Conservation (phyloP, 192 early-diverging fungal species). For the Funneliformis mosseae region DNA sequence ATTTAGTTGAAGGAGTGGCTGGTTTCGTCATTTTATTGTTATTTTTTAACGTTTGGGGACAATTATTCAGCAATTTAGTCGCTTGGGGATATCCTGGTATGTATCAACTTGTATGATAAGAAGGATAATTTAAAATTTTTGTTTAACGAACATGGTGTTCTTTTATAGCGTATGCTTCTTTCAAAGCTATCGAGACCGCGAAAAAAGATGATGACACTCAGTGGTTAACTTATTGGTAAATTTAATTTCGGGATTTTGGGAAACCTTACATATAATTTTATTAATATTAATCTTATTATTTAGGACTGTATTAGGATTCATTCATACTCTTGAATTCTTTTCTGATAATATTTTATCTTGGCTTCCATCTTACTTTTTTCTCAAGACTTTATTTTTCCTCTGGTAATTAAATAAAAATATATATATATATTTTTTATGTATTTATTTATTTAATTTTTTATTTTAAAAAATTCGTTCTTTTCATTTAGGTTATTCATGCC, state of each 20-base stretch:
- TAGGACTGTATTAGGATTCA: constrained; percentile 83
- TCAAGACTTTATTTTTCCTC: constrained; percentile 86
- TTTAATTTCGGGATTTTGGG: too few relatives aligned
- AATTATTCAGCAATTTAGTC: constrained; percentile 80
- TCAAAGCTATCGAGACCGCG: constrained; percentile 86
- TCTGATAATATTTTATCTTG: constrained; percentile 85
- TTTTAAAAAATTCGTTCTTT: background rate
- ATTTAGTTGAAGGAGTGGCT: constrained; percentile 65
- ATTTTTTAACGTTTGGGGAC: constrained; percentile 86
- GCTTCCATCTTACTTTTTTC: constrained; percentile 92
- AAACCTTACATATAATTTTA: too few relatives aligned
- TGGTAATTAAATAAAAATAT: constrained; percentile 85
- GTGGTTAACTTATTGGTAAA: constrained; percentile 88
- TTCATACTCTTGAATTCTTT: constrained; percentile 89
- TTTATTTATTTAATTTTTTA: constrained; percentile 9
- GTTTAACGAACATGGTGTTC: background rate
- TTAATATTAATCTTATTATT: background rate
- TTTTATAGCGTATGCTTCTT: constrained; percentile 78
- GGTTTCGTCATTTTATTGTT: constrained; percentile 71
- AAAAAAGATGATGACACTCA: constrained; percentile 81
- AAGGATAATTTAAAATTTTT: background rate
- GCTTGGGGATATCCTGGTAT: constrained; percentile 91
- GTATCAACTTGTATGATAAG: background rate
- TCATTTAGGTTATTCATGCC: constrained; percentile 10
- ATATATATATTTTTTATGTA: constrained; percentile 29